Conservation (phyloP, 2,329 filamentous ascomycete species). For the Xylaria sp. region DNA sequence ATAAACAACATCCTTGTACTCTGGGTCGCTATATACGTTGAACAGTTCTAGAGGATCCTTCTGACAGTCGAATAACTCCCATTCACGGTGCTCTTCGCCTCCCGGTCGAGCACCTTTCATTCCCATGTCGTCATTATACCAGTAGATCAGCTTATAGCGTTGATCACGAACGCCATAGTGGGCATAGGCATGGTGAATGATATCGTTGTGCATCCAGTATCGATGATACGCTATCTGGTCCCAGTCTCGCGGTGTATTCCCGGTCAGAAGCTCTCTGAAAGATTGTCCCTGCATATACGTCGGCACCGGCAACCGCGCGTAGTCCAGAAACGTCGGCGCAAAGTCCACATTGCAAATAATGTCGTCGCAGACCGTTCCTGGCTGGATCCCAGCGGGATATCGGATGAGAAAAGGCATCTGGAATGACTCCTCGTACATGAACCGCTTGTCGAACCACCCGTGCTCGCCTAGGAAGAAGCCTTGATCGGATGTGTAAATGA, state of each 20-base stretch:
- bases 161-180: slow-evolving; percentile 65
- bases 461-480: slow-evolving; percentile 68
- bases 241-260: slow-evolving; percentile 55
- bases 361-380: slow-evolving; percentile 56
- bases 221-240: slow-evolving; percentile 65
- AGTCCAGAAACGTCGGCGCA: slow-evolving; percentile 61
- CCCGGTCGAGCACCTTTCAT: slow-evolving; percentile 53
- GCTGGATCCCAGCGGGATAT: slow-evolving; percentile 56
- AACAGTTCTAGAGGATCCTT: slow-evolving; percentile 63
- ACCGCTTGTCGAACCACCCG: slow-evolving; percentile 68
- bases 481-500: slow-evolving; percentile 66
- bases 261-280: slow-evolving; percentile 54
- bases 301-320: slow-evolving; percentile 55
- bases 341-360: slow-evolving; percentile 67
- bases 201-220: slow-evolving; percentile 67
- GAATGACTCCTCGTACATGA: slow-evolving; percentile 68
- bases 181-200: slow-evolving; percentile 61
- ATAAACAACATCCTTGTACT: slow-evolving; percentile 53
- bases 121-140: slow-evolving; percentile 59
- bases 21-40: slow-evolving; percentile 55
- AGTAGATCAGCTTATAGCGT: slow-evolving; percentile 66
- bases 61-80: slow-evolving; percentile 65
- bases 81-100: slow-evolving; percentile 57
- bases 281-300: slow-evolving; percentile 62
- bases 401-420: slow-evolving; percentile 66